Conservation (phyloP, 805 yeast species). For the Candida railenensis region DNA sequence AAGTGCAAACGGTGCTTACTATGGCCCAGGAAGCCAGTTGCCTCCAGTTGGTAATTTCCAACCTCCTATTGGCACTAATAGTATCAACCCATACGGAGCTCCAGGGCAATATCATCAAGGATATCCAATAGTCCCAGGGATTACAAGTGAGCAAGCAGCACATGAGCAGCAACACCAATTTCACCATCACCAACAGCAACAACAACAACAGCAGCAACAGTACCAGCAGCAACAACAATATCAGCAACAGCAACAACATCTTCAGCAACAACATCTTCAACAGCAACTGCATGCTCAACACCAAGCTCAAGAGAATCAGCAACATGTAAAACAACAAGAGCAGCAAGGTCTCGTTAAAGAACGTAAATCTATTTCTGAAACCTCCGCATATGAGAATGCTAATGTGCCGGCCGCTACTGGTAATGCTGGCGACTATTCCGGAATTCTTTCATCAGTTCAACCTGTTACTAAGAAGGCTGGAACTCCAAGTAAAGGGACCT, state of each 20-base stretch:
- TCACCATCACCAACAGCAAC: slow-evolving; percentile 16
- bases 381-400: neutral
- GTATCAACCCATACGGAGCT: slow-evolving; percentile 22
- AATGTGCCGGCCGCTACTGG: neutral
- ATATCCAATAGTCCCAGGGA: slow-evolving; percentile 8
- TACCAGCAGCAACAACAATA: slow-evolving; percentile 14
- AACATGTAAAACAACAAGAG: slow-evolving; percentile 9
- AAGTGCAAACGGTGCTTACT: slow-evolving; percentile 20
- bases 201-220: slow-evolving; percentile 6
- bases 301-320: slow-evolving; percentile 18
- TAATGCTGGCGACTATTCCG: slow-evolving; percentile 33
- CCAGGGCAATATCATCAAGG: slow-evolving; percentile 19
- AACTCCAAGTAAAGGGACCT: slow-evolving; percentile 10
- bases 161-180: slow-evolving; percentile 6
- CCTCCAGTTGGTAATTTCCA: slow-evolving; percentile 92
- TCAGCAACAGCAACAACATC: slow-evolving; percentile 2
- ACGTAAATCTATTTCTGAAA: neutral
- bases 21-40: slow-evolving; percentile 48
- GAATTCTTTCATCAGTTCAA: slow-evolving; percentile 37
- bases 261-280: slow-evolving; percentile 1
- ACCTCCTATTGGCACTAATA: slow-evolving; percentile 49
- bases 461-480: slow-evolving; percentile 19
- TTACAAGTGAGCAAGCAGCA: slow-evolving; percentile 10
- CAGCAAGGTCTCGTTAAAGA: slow-evolving; percentile 3
- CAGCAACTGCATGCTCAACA: slow-evolving; percentile 15